These are phyloP conservation scores for Triticum timopheevii DNA, from an alignment of 176 grass and related monocot genomes.

Conservation along the genomic window DNA sequence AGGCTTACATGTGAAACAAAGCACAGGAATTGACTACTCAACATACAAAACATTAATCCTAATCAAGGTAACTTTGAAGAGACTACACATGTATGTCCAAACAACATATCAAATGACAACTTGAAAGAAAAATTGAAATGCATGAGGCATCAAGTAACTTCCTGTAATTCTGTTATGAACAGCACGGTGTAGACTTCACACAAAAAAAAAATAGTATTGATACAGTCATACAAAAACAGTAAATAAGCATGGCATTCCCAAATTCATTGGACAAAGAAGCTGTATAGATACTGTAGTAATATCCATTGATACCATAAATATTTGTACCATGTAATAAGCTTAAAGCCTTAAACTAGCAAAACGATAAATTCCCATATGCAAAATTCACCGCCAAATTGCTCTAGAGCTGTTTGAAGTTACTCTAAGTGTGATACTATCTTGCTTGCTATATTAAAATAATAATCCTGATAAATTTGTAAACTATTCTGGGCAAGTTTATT, in stretches of 20 bases:
- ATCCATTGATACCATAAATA: slow-evolving; percentile 5
- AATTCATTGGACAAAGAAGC: neutral
- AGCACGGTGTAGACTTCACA: neutral
- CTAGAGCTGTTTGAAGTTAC: slow-evolving; percentile 8
- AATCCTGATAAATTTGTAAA: neutral
- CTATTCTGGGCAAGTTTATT: neutral
- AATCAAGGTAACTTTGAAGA: slow-evolving; percentile 11
- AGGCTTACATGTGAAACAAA: slow-evolving; percentile 30
- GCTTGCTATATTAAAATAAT: slow-evolving; percentile 20
- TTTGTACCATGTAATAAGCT: neutral
- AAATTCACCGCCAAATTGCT: neutral
- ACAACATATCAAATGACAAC: slow-evolving; percentile 3
- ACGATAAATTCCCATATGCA: neutral
- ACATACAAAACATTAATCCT: slow-evolving; percentile 1
- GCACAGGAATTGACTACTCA: slow-evolving; percentile 1
- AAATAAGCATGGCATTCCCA: neutral
- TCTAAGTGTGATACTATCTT: neutral
- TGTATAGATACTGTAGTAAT: neutral
- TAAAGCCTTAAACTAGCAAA: neutral
- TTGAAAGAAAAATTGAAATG: slow-evolving; percentile 25
- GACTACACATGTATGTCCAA: neutral
- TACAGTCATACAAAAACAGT: neutral
- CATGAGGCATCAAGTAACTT: neutral
- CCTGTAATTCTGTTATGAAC: neutral
- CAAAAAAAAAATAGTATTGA: neutral